phyloP scores from a whole-genome alignment of 2,329 filamentous ascomycete species.

The Ilyonectria robusta region DNA sequence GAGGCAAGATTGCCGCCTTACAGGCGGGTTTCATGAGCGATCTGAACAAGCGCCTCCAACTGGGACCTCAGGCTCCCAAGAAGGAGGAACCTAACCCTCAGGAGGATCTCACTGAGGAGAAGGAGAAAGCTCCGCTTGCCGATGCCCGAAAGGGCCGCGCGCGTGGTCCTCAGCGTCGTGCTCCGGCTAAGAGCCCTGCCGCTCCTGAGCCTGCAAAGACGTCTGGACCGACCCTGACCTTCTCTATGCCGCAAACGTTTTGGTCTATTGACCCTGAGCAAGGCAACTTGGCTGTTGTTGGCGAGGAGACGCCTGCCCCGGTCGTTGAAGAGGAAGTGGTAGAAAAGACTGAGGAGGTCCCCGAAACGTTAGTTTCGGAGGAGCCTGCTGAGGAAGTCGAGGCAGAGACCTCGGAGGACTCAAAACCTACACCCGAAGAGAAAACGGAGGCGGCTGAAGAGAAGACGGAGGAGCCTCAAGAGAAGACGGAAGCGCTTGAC shows the following conservation, averaged over 20 bases:
- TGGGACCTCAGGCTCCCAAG: constrained; percentile 87
- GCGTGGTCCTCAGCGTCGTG: constrained; percentile 85
- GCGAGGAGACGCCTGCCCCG: constrained; percentile 31
- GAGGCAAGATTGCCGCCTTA: constrained; percentile 90
- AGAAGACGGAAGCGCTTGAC: constrained; percentile 14
- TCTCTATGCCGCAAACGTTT: constrained; percentile 63
- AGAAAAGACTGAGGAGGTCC: constrained; percentile 14
- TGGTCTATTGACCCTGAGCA: constrained; percentile 69
- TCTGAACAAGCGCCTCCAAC: constrained; percentile 87
- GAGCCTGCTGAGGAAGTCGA: constrained; percentile 6
- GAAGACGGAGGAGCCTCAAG: background rate
- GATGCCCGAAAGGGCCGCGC: constrained; percentile 94
- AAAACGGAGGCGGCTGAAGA: constrained; percentile 10
- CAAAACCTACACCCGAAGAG: constrained; percentile 21
- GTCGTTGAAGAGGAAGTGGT: constrained; percentile 26
- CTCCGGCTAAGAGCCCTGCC: constrained; percentile 68
- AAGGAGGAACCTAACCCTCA: constrained; percentile 76
- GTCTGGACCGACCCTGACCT: constrained; percentile 58
- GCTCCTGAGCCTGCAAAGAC: constrained; percentile 50
- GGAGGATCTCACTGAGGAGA: constrained; percentile 68
- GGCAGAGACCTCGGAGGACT: constrained; percentile 7
- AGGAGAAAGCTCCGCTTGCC: constrained; percentile 82
- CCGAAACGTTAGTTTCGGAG: background rate
- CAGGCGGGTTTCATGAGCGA: constrained; percentile 95
- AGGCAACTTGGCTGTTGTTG: constrained; percentile 55